Evolutionary conservation across 768 basidiomycete genomes (phyloP), one percentile per base, ranked within the genome.

Genomic region (Inosperma sp.): DNA sequence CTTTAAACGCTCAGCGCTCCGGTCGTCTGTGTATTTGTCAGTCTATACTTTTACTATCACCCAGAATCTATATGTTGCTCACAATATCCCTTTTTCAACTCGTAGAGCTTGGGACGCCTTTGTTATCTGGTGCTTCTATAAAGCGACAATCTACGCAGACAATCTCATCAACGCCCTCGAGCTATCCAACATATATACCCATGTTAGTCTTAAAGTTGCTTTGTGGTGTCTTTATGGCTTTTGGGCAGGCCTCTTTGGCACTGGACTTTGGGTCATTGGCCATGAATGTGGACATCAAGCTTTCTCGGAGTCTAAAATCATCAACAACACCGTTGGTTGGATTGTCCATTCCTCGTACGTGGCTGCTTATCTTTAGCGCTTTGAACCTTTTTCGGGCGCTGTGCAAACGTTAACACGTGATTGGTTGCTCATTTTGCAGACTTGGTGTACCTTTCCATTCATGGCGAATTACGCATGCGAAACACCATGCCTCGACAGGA

Each of bases 261-360:
- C 94, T 16, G 95, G 95, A 53, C 73, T 97, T 45, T 97, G 95
- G 95, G 86, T 93, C 56, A 74, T 95, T 53, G 93, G 86, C 39
- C 93, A 95, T 64, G 93, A 97, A 70, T 93, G 91, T 59, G 95
- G 95, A 25, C 95, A 99, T 68, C 93, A 95, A 67, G 88, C 90
- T 0, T 99, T 92, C 76, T 97, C 93, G 1, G 84, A 93, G 57
- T 93, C 85, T 47, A 95, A 94, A 74, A 65, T 74, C 25, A 77
- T 96, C 69, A 98, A 98, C 76, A 90, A 97, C 76, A 69, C 81
- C 37, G 88, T 93, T 50, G 95, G 95, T 9, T 95, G 88, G 86
- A 63, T 95, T 53, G 76, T 97, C 26, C 95, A 97, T 69, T 95
- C 93, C 37, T 80, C 78, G 90, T 91, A 64, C 55, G 86, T 62